Conservation (phyloP, 352 stramenopile genomes). For the Aphanomyces astaci region DNA sequence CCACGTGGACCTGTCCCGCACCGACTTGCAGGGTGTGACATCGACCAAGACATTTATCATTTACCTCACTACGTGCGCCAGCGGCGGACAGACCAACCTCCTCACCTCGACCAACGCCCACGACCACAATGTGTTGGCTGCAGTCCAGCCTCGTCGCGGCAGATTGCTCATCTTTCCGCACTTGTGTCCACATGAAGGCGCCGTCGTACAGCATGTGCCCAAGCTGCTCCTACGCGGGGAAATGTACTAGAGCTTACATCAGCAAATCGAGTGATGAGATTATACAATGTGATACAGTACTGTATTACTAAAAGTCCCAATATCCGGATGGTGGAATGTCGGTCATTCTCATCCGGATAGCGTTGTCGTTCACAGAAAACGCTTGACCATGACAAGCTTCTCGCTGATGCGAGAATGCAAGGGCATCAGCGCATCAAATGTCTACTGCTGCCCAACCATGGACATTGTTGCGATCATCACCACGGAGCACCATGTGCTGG, state of each 20-base stretch:
- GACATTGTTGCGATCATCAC: constrained; percentile 67
- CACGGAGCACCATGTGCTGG: constrained; percentile 52
- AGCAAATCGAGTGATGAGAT: not conserved
- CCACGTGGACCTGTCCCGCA: constrained; percentile 22
- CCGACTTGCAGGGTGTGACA: constrained; percentile 16
- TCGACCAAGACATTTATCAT: constrained; percentile 25
- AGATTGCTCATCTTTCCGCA: constrained; percentile 24
- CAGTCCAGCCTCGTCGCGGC: constrained; percentile 13
- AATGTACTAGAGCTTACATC: constrained; percentile 12
- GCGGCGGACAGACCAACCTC: constrained; percentile 20
- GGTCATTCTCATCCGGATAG: not conserved
- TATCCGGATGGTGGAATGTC: not conserved
- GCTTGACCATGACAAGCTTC: constrained; percentile 29
- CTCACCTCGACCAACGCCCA: not conserved
- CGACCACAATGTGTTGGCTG: constrained; percentile 9
- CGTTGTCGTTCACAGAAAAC: not conserved
- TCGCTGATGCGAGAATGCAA: constrained; percentile 62
- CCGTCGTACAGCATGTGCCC: constrained; percentile 7
- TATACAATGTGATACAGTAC: too few species aligned
- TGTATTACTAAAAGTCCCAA: not conserved
- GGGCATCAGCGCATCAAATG: constrained; percentile 38
- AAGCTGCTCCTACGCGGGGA: constrained; percentile 24
- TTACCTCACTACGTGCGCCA: constrained; percentile 18
- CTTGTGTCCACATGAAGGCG: constrained; percentile 22
- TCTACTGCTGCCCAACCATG: constrained; percentile 69